Base-by-base conservation (phyloP, 2,329 filamentous ascomycete genomes). In the Pezicula neosporulosa region DNA sequence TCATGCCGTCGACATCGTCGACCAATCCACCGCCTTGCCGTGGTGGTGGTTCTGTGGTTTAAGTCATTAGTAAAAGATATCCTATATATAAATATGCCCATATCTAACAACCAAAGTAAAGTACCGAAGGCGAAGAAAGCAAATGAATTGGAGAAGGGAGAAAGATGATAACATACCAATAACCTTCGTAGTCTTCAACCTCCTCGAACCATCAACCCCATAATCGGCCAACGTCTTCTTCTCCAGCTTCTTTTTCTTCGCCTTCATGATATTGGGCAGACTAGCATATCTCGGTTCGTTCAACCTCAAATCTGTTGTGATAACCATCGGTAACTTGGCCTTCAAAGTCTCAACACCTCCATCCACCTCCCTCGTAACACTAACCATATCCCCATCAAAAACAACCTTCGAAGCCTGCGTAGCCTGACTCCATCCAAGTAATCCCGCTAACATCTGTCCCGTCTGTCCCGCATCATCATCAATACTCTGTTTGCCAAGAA, bases 181-280 rank as follows among this genome's bases (percentile, higher is more conserved):
- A 58, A 99, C 92, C 81, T 94, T 94, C 62, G 97, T 66, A 49
- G 90, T 89, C 83, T 94, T 96, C 69, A 99, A 72, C 63, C 92
- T 80, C 72, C 80, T 85, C 69, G 81, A 79, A 48, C 81, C 82
- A 63, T 91, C 85, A 41, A 96, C 73, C 2, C 89, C 90, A 70
- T 89, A 88, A 67, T 99, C 94, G 51, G 77, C 80, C 69, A 97
- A 70, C 59, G 81, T 90, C 80, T 90, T 87, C 87, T 97, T 97
- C 65, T 94, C 90, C 63, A 99, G 67, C 66, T 89, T 89, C 87
- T 99, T 99, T 89, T 97, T 99, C 88, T 99, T 99, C 48, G 94
- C 94, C 86, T 97, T 99, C 94, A 99, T 99, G 60, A 99, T 97
- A 69, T 97, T 97, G 47, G 92, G 93, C 81, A 99, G 71, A 72